phyloP scores from a whole-genome alignment of 1,139 yeast species.

The Sugiyamaella sp. region DNA sequence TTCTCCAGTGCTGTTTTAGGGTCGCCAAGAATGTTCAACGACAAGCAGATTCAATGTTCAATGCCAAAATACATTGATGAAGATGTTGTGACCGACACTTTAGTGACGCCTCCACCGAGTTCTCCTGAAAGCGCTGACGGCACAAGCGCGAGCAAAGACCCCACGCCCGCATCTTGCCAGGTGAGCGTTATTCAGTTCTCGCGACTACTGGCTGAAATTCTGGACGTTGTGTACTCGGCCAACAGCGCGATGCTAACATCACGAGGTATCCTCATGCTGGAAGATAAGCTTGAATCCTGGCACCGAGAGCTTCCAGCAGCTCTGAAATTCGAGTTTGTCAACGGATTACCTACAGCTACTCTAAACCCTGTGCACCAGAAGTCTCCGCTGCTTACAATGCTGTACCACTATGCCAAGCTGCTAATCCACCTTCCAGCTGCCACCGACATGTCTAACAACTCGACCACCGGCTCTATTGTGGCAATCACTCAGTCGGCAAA shows the following conservation, averaged over 20 bases:
- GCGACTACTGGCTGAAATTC: slow-evolving; percentile 70
- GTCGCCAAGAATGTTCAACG: slow-evolving; percentile 77
- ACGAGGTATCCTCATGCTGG: slow-evolving; percentile 51
- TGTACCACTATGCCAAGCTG: slow-evolving; percentile 79
- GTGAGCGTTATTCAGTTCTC: slow-evolving; percentile 57
- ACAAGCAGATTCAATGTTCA: slow-evolving; percentile 83
- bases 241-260: slow-evolving; percentile 48
- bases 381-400: slow-evolving; percentile 60
- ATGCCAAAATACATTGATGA: slow-evolving; percentile 70
- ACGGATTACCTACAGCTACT: slow-evolving; percentile 56
- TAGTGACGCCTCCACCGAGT: slow-evolving; percentile 61
- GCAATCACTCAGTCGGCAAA: slow-evolving; percentile 77
- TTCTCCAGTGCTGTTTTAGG: slow-evolving; percentile 78
- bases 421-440: slow-evolving; percentile 79
- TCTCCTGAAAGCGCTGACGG: slow-evolving; percentile 34
- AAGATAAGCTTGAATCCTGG: slow-evolving; percentile 79
- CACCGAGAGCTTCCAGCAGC: slow-evolving; percentile 65
- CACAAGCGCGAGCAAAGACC: slow-evolving; percentile 4
- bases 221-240: slow-evolving; percentile 57
- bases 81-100: slow-evolving; percentile 60
- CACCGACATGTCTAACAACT: slow-evolving; percentile 39
- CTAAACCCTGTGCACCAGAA: slow-evolving; percentile 50
- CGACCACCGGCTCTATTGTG: slow-evolving; percentile 53
- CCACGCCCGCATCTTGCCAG: slow-evolving; percentile 30
- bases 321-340: slow-evolving; percentile 64